Evolutionary conservation across 164 flowering plant genomes (phyloP).

Genomic region (Cinnamomum chago): DNA sequence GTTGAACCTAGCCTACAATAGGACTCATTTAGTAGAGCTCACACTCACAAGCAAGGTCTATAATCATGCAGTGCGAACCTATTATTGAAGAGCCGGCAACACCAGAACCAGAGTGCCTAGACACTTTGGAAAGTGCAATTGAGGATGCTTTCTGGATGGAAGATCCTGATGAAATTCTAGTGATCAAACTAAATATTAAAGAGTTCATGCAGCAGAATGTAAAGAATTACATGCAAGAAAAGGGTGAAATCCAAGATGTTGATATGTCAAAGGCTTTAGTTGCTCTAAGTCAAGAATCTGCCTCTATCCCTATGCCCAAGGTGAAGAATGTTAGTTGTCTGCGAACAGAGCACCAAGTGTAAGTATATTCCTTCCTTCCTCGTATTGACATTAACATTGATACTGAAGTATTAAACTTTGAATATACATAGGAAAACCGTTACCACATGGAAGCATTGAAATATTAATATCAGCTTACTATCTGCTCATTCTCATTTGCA

Average conservation of each 20-base stretch:
- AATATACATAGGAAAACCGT: too few relatives aligned
- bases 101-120: too few relatives aligned
- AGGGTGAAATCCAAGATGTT: slow-evolving; percentile 56
- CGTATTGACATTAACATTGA: background rate
- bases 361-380: slow-evolving; percentile 10
- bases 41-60: too few relatives aligned
- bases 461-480: too few relatives aligned
- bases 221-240: slow-evolving; percentile 55
- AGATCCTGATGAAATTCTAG: slow-evolving; percentile 80
- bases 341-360: slow-evolving; percentile 63
- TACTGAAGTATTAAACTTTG: background rate
- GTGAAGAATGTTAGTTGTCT: slow-evolving; percentile 47
- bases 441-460: too few relatives aligned
- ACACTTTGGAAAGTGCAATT: too few relatives aligned
- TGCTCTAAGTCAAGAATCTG: slow-evolving; percentile 42
- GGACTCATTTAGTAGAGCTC: too few relatives aligned
- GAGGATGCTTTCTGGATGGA: slow-evolving; percentile 49
- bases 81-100: too few relatives aligned
- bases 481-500: too few relatives aligned
- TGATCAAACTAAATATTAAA: slow-evolving; percentile 63
- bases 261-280: slow-evolving; percentile 76
- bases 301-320: slow-evolving; percentile 52
- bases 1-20: too few relatives aligned
- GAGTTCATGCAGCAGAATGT: slow-evolving; percentile 58
- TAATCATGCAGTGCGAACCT: too few relatives aligned